Evolutionary conservation across 495 filamentous ascomycete species (phyloP).

Genomic region (Talaromyces nanjingensis): DNA sequence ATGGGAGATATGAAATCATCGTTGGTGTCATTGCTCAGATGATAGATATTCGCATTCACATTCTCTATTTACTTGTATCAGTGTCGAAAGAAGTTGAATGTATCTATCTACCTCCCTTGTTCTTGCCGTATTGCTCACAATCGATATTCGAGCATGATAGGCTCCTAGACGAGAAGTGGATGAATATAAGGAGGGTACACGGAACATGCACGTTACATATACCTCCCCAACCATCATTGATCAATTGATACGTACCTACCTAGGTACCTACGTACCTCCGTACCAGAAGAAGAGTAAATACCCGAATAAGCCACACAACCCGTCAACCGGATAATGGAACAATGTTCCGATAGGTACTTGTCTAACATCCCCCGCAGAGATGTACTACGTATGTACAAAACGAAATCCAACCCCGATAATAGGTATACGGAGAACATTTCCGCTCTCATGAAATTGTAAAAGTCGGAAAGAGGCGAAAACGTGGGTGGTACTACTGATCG

Average conservation of each 20-base stretch:
- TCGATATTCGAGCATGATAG: background rate
- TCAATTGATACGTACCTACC: no score
- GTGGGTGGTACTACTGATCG: background rate
- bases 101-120: background rate
- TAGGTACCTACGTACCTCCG: background rate
- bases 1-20: background rate
- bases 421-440: background rate
- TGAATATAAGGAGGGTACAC: background rate
- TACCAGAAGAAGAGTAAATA: background rate
- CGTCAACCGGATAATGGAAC: background rate
- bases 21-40: background rate
- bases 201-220: background rate
- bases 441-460: background rate
- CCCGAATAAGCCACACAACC: background rate
- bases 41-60: no score
- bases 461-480: no score
- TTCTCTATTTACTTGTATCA: no score
- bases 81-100: background rate
- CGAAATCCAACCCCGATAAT: no score
- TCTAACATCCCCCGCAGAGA: no score
- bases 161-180: background rate
- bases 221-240: no score
- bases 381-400: no score
- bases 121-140: background rate
- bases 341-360: background rate